Evolutionary conservation across 495 filamentous ascomycete species (phyloP).

Genomic region (Astrothelium subdiscretum): DNA sequence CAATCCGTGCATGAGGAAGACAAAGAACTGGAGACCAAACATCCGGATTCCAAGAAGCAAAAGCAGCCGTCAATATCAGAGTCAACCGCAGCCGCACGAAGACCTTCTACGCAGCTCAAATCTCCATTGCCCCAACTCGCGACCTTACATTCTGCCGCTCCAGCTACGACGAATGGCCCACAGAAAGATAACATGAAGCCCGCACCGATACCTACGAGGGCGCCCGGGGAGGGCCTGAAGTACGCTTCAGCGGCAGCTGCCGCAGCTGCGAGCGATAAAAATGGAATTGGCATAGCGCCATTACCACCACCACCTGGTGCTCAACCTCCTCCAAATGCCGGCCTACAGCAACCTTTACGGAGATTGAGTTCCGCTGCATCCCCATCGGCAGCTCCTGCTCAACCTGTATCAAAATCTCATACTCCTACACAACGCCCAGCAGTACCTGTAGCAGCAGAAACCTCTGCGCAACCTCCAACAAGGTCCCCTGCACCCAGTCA

Average conservation of each 20-base stretch:
- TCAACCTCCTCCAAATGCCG: constrained; percentile 26
- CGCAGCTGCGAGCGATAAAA: constrained; percentile 85
- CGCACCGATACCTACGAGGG: constrained; percentile 70
- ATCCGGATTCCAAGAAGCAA: constrained; percentile 37
- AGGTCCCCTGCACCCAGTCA: constrained; percentile 42
- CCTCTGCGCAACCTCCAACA: constrained; percentile 26
- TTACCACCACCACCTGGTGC: constrained; percentile 77
- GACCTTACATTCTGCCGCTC: constrained; percentile 61
- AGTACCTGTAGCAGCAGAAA: constrained; percentile 31
- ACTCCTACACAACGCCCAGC: constrained; percentile 32
- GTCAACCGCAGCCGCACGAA: constrained; percentile 44
- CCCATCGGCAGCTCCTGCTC: constrained; percentile 38
- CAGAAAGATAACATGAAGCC: constrained; percentile 65
- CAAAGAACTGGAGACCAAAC: constrained; percentile 49
- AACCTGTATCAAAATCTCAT: constrained; percentile 33
- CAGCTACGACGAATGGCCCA: constrained; percentile 51
- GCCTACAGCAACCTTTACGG: constrained; percentile 5
- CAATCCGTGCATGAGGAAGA: constrained; percentile 84
- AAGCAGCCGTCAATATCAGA: constrained; percentile 37
- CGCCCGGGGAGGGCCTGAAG: constrained; percentile 82
- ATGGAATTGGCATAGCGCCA: constrained; percentile 76
- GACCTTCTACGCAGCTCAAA: constrained; percentile 85
- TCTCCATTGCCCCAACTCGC: constrained; percentile 84
- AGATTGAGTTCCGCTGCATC: constrained; percentile 28
- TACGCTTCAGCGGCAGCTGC: constrained; percentile 95